Evolutionary conservation across 768 basidiomycete genomes (phyloP).

Genomic region (Cyclocybe cylindracea): DNA sequence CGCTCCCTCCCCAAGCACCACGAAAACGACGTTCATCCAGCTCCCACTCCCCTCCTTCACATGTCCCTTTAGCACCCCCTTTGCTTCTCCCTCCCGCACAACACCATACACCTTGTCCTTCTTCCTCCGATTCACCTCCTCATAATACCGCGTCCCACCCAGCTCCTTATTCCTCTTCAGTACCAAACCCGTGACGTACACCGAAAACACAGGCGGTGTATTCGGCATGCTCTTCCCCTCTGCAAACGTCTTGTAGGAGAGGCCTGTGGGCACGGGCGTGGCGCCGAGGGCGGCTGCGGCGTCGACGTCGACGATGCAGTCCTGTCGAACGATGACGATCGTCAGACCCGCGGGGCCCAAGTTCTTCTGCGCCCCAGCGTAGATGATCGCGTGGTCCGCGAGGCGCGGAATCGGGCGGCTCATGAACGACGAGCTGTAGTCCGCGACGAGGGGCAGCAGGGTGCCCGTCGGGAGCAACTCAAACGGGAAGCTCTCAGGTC

Average conservation of each 20-base stretch:
- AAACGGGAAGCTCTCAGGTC: conserved; percentile 79
- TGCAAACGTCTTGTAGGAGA: conserved; percentile 83
- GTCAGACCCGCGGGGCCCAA: conserved; percentile 93
- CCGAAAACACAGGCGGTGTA: conserved; percentile 89
- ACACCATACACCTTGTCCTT: conserved; percentile 74
- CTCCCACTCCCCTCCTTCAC: conserved; percentile 79
- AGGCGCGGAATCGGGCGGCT: conserved; percentile 87
- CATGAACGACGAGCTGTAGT: conserved; percentile 98
- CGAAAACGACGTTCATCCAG: conserved; percentile 96
- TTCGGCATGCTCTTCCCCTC: conserved; percentile 82
- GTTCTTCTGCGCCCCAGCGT: conserved; percentile 98
- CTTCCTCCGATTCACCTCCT: conserved; percentile 70
- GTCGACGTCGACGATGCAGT: conserved; percentile 90
- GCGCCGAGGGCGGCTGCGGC: conserved; percentile 75
- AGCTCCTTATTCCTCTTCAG: conserved; percentile 65
- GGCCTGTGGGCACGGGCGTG: conserved; percentile 70
- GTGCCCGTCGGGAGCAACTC: conserved; percentile 56
- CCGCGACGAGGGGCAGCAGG: conserved; percentile 85
- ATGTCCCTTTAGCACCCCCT: conserved; percentile 69
- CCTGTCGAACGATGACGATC: conserved; percentile 91
- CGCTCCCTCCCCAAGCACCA: conserved; percentile 68
- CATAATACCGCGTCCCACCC: conserved; percentile 69
- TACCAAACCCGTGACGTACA: conserved; percentile 90
- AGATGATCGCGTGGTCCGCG: conserved; percentile 90
- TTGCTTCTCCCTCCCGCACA: conserved; percentile 67